A percentile compares a stretch with the other conserved stretches of the same genome.
These are phyloP conservation scores for Funneliformis mosseae DNA, from an alignment of 192 early-diverging fungal genomes.

Conservation along the genomic window DNA sequence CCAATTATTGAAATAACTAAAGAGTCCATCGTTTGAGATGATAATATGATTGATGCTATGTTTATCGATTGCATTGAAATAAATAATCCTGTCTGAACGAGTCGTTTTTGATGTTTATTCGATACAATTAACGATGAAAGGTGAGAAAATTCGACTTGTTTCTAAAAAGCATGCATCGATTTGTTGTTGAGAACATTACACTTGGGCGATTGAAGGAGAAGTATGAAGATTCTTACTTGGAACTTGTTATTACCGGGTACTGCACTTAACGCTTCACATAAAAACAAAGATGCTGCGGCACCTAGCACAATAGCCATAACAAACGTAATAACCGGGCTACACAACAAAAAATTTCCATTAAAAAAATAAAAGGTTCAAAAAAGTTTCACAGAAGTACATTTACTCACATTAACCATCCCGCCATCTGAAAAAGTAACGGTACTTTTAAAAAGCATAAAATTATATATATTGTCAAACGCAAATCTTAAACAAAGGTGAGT, in stretches of 20 bases:
- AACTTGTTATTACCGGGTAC: slow-evolving; percentile 73
- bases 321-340: slow-evolving; percentile 59
- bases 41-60: slow-evolving; percentile 70
- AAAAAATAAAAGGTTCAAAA: not conserved
- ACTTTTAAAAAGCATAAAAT: slow-evolving; percentile 43
- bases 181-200: not conserved
- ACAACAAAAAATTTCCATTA: not conserved
- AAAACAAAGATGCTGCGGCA: slow-evolving; percentile 63
- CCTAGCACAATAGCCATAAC: slow-evolving; percentile 61
- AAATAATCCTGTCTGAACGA: slow-evolving; percentile 66
- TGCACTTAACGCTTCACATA: slow-evolving; percentile 69
- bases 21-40: slow-evolving; percentile 70
- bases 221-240: slow-evolving; percentile 46
- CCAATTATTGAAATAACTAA: slow-evolving; percentile 62
- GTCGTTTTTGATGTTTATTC: slow-evolving; percentile 50
- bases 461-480: slow-evolving; percentile 3
- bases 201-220: not conserved
- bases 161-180: slow-evolving; percentile 33
- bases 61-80: slow-evolving; percentile 70
- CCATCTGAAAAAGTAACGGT: slow-evolving; percentile 59
- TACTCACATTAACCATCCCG: slow-evolving; percentile 54
- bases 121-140: slow-evolving; percentile 33
- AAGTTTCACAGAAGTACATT: not conserved
- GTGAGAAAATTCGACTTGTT: slow-evolving; percentile 71
- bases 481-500: not conserved